These are phyloP conservation scores for Pestalotiopsis sp. DNA, from an alignment of 2,329 filamentous ascomycete species.

Conservation along the genomic window DNA sequence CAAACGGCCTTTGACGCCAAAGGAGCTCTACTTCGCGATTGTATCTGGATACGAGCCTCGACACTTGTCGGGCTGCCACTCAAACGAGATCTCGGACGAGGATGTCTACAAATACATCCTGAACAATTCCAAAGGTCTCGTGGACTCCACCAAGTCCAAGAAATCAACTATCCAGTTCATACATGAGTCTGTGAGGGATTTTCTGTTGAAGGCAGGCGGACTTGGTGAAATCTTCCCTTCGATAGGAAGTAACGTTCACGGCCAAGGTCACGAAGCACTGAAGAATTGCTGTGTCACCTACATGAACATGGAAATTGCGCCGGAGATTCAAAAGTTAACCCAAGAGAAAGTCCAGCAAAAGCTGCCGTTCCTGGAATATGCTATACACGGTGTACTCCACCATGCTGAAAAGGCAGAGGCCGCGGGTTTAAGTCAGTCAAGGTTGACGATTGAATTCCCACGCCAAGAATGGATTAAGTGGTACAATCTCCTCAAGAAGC, in stretches of 20 bases:
- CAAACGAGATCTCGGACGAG: conserved; percentile 16
- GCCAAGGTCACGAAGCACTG: conserved; percentile 41
- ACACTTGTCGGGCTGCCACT: conserved; percentile 18
- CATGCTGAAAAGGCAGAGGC: conserved; percentile 17
- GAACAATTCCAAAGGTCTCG: conserved; percentile 51
- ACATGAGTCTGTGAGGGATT: conserved; percentile 53
- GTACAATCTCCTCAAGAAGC: conserved; percentile 13
- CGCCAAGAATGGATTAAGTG: conserved; percentile 11
- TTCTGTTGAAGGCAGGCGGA: conserved; percentile 40
- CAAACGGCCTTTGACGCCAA: conserved; percentile 37
- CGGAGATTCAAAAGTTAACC: background rate
- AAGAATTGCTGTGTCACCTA: conserved; percentile 34
- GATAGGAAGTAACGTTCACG: conserved; percentile 29
- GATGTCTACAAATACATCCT: conserved; percentile 36
- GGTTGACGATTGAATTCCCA: conserved; percentile 13
- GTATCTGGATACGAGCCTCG: conserved; percentile 24
- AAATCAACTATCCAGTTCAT: conserved; percentile 50
- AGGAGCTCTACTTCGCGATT: conserved; percentile 49
- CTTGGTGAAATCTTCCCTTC: conserved; percentile 32
- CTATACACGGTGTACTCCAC: conserved; percentile 5
- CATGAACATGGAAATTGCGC: background rate
- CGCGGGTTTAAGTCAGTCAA: conserved; percentile 2
- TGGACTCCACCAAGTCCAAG: conserved; percentile 38
- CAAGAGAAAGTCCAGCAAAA: background rate
- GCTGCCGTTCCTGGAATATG: conserved; percentile 18